These are phyloP conservation scores for Xylaria multiplex DNA, from an alignment of 2,329 filamentous ascomycete species.

Conservation along the genomic window DNA sequence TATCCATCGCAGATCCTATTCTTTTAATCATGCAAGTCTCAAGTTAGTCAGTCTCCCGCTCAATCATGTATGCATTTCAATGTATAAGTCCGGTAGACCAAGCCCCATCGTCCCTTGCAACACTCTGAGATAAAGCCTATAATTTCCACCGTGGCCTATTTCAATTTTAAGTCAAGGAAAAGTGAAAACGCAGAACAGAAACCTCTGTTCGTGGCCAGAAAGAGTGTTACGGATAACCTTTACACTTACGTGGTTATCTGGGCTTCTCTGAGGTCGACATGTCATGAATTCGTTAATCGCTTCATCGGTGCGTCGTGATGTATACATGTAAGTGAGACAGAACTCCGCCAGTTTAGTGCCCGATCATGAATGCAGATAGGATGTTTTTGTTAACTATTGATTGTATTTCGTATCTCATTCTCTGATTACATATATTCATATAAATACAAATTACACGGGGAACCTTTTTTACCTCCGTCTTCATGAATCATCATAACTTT, in stretches of 20 bases:
- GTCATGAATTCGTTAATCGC: background rate
- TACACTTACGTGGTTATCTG: slow-evolving; percentile 21
- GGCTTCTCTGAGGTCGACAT: slow-evolving; percentile 42
- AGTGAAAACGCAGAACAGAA: slow-evolving; percentile 32
- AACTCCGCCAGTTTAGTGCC: too few relatives aligned
- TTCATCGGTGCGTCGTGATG: background rate
- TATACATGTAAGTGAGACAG: background rate
- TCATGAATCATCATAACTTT: slow-evolving; percentile 23
- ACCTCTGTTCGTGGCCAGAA: slow-evolving; percentile 32
- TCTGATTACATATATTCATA: slow-evolving; percentile 25
- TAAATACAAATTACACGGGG: slow-evolving; percentile 14
- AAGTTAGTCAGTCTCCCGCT: background rate
- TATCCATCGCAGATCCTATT: background rate
- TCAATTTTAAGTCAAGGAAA: slow-evolving; percentile 50
- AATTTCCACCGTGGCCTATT: slow-evolving; percentile 44
- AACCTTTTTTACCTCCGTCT: background rate
- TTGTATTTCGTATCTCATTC: slow-evolving; percentile 39
- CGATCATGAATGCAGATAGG: too few relatives aligned
- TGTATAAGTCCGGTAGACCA: background rate
- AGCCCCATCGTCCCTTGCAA: slow-evolving; percentile 42
- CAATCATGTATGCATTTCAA: background rate
- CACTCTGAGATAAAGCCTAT: slow-evolving; percentile 47
- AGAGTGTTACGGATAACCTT: slow-evolving; percentile 8
- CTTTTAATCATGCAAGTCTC: background rate
- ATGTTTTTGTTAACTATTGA: background rate